Conservation (phyloP, 495 filamentous ascomycete genomes). For the Penicillium diatomitis region DNA sequence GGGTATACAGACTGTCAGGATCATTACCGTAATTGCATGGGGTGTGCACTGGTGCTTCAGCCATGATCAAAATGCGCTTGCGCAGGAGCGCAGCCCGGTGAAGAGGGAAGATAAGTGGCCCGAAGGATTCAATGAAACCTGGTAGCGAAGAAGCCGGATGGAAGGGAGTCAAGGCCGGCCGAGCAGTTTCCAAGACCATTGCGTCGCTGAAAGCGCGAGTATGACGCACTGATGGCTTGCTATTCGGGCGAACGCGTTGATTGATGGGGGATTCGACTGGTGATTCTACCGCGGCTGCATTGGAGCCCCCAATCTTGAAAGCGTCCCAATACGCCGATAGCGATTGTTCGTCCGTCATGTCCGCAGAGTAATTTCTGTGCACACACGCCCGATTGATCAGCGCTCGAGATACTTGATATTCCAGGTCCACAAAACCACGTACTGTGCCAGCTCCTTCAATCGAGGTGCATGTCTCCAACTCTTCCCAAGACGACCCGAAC, state of each 20-base stretch:
- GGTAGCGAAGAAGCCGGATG: slow-evolving; percentile 82
- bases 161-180: slow-evolving; percentile 62
- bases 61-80: slow-evolving; percentile 78
- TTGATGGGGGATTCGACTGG: slow-evolving; percentile 47
- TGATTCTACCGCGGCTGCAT: slow-evolving; percentile 29
- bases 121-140: slow-evolving; percentile 69
- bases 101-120: slow-evolving; percentile 82
- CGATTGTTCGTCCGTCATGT: slow-evolving; percentile 41
- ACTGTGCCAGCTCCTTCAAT: slow-evolving; percentile 67
- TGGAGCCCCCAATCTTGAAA: slow-evolving; percentile 45
- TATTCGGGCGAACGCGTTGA: slow-evolving; percentile 37
- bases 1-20: too few species aligned
- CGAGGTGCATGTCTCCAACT: slow-evolving; percentile 80
- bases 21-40: slow-evolving; percentile 78
- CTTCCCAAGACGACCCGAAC: slow-evolving; percentile 76
- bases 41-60: slow-evolving; percentile 72
- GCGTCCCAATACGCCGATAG: slow-evolving; percentile 76
- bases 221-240: slow-evolving; percentile 23
- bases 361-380: slow-evolving; percentile 25
- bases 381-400: not conserved
- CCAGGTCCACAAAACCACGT: slow-evolving; percentile 11
- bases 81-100: slow-evolving; percentile 81
- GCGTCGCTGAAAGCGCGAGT: slow-evolving; percentile 37
- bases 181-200: slow-evolving; percentile 49
- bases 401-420: not conserved